Evolutionary conservation across 805 yeast species (phyloP).

Genomic region (Tetrapisispora phaffii): DNA sequence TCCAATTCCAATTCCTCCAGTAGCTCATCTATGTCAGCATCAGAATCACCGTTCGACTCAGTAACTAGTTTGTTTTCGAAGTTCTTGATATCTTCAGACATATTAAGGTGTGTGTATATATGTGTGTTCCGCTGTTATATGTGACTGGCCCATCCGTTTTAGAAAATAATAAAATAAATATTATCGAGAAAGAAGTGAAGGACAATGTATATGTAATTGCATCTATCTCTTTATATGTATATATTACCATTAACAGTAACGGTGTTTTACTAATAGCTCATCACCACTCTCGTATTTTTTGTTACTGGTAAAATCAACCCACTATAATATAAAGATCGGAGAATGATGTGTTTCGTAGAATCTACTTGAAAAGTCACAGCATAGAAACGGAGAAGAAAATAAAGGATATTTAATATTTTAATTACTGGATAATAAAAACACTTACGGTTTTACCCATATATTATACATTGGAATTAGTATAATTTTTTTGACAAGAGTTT

Average conservation of each 20-base stretch:
- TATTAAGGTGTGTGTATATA: no score
- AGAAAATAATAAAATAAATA: not conserved
- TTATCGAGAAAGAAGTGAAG: no score
- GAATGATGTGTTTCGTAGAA: not conserved
- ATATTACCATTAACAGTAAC: no score
- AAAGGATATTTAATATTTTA: not conserved
- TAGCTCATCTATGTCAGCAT: constrained; percentile 32
- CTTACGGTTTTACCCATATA: no score
- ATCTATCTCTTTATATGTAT: no score
- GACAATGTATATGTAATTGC: no score
- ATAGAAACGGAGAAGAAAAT: not conserved
- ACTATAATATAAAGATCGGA: not conserved
- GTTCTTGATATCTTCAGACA: not conserved
- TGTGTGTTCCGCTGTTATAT: not conserved
- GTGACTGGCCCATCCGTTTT: no score
- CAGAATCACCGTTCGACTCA: constrained; percentile 4
- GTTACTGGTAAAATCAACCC: no score
- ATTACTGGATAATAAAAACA: not conserved
- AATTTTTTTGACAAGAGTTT: no score
- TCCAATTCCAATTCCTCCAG: constrained; percentile 40
- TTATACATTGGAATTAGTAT: not conserved
- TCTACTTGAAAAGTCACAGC: not conserved
- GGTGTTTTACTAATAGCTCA: no score
- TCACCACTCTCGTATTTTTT: not conserved
- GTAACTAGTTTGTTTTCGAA: not conserved